Evolutionary conservation across 768 basidiomycete genomes (phyloP), one percentile per base, ranked within the genome.

Genomic region (Vararia minispora): DNA sequence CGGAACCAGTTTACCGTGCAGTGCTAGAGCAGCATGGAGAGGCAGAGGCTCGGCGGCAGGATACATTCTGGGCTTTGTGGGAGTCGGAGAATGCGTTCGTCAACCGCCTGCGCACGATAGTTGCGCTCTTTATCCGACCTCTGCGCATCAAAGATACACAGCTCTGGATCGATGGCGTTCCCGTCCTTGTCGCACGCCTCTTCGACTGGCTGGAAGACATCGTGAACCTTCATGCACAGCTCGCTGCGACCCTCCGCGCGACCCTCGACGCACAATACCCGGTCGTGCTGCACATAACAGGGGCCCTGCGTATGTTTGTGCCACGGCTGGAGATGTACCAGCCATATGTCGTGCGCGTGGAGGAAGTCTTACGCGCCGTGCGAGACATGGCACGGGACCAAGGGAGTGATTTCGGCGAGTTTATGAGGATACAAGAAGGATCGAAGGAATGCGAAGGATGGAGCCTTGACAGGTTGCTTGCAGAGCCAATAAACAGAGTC

Each of bases 191-290:
- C 10, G 68, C 77, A 1, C 72, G 75, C 9, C 64, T 90, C 16
- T 76, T 97, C 43, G 88, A 91, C 56, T 88, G 85, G 79, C 60
- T 92, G 35, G 88, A 92, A 47, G 86, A 88, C 48, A 85, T 97
- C 43, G 65, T 81, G 8, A 76, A 79, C 38, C 62, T 91, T 2
- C 91, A 95, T 47, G 60, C 64, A 4, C 69, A 78, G 41, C 63
- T 95, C 18, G 63, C 69, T 6, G 62, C 65, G 3, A 57, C 68
- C 1, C 53, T 86, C 43, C 58, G 65, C 10, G 49, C 61, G 10
- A 52, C 64, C 21, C 60, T 67, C 14, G 54, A 64, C 12, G 52
- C 56, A 29, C 64, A 70, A 43, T 54, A 60, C 36, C 57, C 69
- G 2, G 57, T 71, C 32, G 57, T 81, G 11, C 61, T 64, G 36